Evolutionary conservation across 345 rosid species (phyloP).

Genomic region (Jatropha curcas): DNA sequence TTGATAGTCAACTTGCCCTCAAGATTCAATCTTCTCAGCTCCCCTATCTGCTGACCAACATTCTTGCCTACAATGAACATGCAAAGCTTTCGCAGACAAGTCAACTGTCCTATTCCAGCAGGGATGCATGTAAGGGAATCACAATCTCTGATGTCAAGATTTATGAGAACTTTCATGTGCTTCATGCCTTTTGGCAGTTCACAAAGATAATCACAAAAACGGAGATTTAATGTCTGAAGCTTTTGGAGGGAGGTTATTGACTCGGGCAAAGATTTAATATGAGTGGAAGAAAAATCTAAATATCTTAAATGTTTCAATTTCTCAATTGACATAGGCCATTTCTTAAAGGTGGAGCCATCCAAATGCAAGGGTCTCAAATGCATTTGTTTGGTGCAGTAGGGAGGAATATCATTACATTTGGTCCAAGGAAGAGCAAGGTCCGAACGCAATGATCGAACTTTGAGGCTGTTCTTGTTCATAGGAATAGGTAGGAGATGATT

Average conservation of each 20-base stretch:
- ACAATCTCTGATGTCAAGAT: neutral
- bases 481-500: neutral
- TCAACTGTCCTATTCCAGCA: slow-evolving; percentile 9
- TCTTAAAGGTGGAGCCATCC: neutral
- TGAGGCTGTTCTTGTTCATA: neutral
- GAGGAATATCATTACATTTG: accelerated
- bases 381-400: neutral
- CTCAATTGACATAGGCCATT: slow-evolving; percentile 1
- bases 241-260: neutral
- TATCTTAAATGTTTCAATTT: slow-evolving; percentile 25
- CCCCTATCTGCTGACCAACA: neutral
- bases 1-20: neutral
- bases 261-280: neutral
- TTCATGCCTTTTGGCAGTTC: slow-evolving; percentile 1
- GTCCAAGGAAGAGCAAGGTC: neutral
- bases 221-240: neutral
- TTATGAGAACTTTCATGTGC: slow-evolving; percentile 4
- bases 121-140: neutral
- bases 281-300: slow-evolving; percentile 12
- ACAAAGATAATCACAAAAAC: neutral
- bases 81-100: slow-evolving; percentile 15
- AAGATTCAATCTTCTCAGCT: slow-evolving; percentile 16
- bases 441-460: neutral
- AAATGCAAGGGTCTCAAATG: neutral
- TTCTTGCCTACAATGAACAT: slow-evolving; percentile 17